Conservation (phyloP, 768 basidiomycete species). For the Dacryopinax primogenitus region DNA sequence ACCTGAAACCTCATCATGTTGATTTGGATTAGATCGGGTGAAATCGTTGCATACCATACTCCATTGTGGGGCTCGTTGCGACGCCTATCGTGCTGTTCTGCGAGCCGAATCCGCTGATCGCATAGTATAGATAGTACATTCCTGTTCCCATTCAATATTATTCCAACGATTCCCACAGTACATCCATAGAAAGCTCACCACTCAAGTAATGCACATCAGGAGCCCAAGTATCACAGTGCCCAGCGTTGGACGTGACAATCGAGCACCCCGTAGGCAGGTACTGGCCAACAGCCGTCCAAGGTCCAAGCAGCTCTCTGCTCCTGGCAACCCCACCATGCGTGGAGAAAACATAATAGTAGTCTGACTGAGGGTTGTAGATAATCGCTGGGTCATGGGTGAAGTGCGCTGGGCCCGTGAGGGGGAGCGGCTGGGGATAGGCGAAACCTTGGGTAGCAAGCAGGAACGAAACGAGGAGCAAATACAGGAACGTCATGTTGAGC, state of each 20-base stretch:
- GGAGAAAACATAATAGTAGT: conserved; percentile 8
- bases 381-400: conserved; percentile 11
- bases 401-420: background rate
- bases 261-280: conserved; percentile 3
- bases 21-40: background rate
- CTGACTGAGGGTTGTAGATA: conserved; percentile 9
- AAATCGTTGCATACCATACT: conserved; percentile 15
- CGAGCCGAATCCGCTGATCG: conserved; percentile 20
- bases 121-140: conserved; percentile 20
- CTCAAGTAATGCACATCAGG: conserved; percentile 21
- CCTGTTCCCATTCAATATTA: background rate
- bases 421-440: background rate
- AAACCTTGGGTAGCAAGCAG: background rate
- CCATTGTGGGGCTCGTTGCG: conserved; percentile 21
- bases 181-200: conserved; percentile 9
- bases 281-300: background rate
- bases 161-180: background rate
- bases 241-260: conserved; percentile 8
- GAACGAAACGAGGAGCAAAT: background rate
- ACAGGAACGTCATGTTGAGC: background rate
- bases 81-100: conserved; percentile 22
- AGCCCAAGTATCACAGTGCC: conserved; percentile 21
- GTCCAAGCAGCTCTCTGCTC: background rate
- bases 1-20: background rate
- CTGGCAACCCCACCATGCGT: background rate